Conservation (phyloP, 2,329 filamentous ascomycete genomes). For the Pseudocercospora vitis region DNA sequence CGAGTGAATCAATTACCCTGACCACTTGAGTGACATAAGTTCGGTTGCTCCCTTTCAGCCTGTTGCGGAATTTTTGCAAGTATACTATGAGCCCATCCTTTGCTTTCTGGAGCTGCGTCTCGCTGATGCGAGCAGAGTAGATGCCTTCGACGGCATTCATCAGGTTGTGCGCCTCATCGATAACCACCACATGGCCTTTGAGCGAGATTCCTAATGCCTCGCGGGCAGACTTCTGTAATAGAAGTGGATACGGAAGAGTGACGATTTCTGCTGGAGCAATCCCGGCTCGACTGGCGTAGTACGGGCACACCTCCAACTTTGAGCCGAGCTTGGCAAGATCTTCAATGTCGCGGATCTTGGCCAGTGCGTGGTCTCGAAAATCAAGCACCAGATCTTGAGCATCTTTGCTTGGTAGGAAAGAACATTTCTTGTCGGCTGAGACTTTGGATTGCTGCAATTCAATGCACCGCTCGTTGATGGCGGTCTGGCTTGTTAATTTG, state of each 20-base stretch:
- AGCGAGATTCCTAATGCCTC: conserved; percentile 85
- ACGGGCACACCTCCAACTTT: conserved; percentile 80
- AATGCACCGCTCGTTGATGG: conserved; percentile 90
- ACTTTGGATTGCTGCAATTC: conserved; percentile 77
- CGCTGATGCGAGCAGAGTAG: conserved; percentile 73
- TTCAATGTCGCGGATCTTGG: conserved; percentile 88
- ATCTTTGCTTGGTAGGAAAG: conserved; percentile 75
- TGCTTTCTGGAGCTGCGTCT: conserved; percentile 71
- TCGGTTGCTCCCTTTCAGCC: conserved; percentile 84
- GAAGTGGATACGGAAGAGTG: conserved; percentile 85
- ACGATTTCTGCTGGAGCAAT: conserved; percentile 77
- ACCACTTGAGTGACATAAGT: conserved; percentile 88
- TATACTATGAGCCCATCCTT: conserved; percentile 77
- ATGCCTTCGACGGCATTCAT: conserved; percentile 92
- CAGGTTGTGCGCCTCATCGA: conserved; percentile 96
- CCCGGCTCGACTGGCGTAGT: conserved; percentile 87
- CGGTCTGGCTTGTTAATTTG: conserved; percentile 66
- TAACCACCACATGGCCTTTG: conserved; percentile 85
- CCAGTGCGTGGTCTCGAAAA: conserved; percentile 82
- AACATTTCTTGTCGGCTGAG: conserved; percentile 66
- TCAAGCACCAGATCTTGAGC: conserved; percentile 69
- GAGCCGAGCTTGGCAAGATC: conserved; percentile 79
- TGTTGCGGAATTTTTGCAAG: conserved; percentile 82
- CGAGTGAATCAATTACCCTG: conserved; percentile 75
- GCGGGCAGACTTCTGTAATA: conserved; percentile 81